phyloP scores from a whole-genome alignment of 2,329 filamentous ascomycete genomes.

The Diaporthe citri region DNA sequence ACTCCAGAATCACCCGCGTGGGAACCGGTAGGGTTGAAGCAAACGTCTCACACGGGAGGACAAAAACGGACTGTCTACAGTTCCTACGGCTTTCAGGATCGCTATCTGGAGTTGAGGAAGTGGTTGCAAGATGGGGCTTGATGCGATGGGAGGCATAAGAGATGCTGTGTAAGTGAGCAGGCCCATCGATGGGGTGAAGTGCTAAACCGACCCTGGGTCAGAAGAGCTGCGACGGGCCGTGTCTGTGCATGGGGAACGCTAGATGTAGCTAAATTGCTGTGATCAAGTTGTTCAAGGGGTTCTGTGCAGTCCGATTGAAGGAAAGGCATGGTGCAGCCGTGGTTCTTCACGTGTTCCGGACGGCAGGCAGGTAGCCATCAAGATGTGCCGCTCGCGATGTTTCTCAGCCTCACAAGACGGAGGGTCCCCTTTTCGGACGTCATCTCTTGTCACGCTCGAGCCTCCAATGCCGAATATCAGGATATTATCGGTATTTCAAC shows the following conservation, averaged over 20 bases:
- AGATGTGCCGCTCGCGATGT: neutral
- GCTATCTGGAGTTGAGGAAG: neutral
- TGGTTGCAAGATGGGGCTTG: neutral
- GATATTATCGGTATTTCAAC: neutral
- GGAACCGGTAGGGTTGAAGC: neutral
- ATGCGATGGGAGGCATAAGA: neutral
- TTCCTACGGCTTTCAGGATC: neutral
- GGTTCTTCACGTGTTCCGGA: neutral
- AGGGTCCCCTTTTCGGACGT: neutral
- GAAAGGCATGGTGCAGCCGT: neutral
- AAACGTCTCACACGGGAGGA: neutral
- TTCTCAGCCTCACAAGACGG: neutral
- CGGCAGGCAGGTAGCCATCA: neutral
- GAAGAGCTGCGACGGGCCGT: neutral
- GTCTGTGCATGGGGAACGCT: neutral
- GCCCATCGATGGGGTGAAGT: neutral
- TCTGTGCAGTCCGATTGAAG: neutral
- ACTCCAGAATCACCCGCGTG: neutral
- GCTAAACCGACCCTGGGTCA: neutral
- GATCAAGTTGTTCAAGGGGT: too few species aligned
- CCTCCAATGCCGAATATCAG: neutral
- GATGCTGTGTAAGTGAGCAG: neutral
- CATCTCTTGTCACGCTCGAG: too few species aligned
- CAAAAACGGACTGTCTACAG: neutral
- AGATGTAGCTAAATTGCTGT: neutral